phyloP scores from a whole-genome alignment of 495 filamentous ascomycete genomes.

The Bryoglossum gracile region DNA sequence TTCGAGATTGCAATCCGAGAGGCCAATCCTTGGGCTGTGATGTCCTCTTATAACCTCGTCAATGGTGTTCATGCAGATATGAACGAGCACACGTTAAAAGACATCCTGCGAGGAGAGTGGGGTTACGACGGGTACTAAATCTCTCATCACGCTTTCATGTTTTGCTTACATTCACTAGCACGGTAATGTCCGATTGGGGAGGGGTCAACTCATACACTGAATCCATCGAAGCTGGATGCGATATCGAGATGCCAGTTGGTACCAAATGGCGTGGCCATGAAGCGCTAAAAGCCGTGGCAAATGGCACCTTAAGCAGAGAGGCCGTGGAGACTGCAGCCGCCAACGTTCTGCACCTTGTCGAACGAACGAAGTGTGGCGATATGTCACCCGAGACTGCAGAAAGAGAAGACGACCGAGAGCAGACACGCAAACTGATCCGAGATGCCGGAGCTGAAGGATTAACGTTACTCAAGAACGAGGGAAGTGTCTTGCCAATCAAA shows the following conservation, averaged over 20 bases:
- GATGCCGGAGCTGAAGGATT: constrained; percentile 64
- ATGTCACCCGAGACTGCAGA: constrained; percentile 54
- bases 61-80: constrained; percentile 74
- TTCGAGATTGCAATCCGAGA: constrained; percentile 81
- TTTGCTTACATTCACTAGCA: constrained; percentile 31
- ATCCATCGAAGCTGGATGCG: constrained; percentile 65
- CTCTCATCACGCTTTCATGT: constrained; percentile 16
- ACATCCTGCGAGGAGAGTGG: constrained; percentile 74
- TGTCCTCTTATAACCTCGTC: constrained; percentile 81
- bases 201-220: constrained; percentile 63
- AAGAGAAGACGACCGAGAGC: constrained; percentile 54
- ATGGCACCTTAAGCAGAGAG: constrained; percentile 46
- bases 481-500: constrained; percentile 57
- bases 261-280: constrained; percentile 64
- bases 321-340: constrained; percentile 47
- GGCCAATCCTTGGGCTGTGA: constrained; percentile 67
- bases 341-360: constrained; percentile 61
- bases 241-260: constrained; percentile 74
- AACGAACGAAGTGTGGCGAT: constrained; percentile 53
- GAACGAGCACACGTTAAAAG: constrained; percentile 59
- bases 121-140: constrained; percentile 55
- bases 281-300: constrained; percentile 51
- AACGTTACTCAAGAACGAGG: constrained; percentile 73
- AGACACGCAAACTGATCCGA: constrained; percentile 62
- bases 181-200: constrained; percentile 70